Percentiles rank a stretch among this genome's conserved stretches.
These are phyloP conservation scores for Tetrapyrgos nigripes DNA, from an alignment of 1,284 basidiomycete genomes.

Conservation along the genomic window DNA sequence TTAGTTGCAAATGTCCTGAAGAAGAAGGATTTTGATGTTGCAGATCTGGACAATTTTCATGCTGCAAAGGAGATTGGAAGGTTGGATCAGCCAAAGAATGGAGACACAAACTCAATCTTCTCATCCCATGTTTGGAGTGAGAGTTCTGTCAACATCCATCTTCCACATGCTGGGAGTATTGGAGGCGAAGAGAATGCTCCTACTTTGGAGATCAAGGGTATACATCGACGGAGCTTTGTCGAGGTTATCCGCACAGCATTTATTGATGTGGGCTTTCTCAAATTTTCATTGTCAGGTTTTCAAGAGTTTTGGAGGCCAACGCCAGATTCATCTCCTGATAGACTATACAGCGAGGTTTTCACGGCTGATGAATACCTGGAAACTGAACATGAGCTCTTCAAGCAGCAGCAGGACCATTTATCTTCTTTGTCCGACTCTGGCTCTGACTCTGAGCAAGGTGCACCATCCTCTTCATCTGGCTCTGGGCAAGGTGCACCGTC, in stretches of 20 bases:
- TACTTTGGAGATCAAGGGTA: background rate
- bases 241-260: background rate
- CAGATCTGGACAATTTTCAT: conserved; percentile 2
- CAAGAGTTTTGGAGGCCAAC: background rate
- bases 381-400: background rate
- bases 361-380: background rate
- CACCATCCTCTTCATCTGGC: too few species aligned
- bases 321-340: background rate
- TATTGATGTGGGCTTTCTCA: background rate
- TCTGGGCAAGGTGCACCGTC: too few species aligned
- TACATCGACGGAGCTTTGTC: background rate
- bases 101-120: background rate
- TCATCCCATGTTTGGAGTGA: conserved; percentile 3
- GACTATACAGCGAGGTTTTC: background rate
- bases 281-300: background rate
- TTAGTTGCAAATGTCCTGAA: conserved; percentile 5
- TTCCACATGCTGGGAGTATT: background rate
- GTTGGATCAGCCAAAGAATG: background rate
- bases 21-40: conserved; percentile 2
- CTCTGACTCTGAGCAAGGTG: too few species aligned
- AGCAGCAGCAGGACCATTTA: too few species aligned
- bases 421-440: too few species aligned
- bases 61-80: background rate
- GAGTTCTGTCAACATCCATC: background rate
- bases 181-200: background rate